These are phyloP conservation scores for Clitoria ternatea DNA, from an alignment of 306 rosid genomes.

Conservation along the genomic window DNA sequence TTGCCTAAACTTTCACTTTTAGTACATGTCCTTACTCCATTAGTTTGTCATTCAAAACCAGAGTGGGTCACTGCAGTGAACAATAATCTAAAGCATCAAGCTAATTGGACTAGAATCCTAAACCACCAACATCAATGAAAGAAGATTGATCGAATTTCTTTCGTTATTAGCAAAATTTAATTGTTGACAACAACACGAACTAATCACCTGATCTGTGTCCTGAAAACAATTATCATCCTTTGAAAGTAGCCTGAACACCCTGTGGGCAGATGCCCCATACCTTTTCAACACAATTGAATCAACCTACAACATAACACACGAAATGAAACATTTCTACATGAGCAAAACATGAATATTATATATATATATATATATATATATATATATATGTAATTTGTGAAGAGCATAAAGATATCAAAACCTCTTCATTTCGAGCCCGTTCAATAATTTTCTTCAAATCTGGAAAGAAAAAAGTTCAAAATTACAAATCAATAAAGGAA, in stretches of 20 bases:
- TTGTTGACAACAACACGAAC: not conserved
- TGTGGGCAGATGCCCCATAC: conserved; percentile 71
- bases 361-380: too few species aligned
- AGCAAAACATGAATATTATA: conserved; percentile 4
- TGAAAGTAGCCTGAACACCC: conserved; percentile 78
- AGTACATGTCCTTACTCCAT: not conserved
- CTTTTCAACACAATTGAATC: conserved; percentile 80
- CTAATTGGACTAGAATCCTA: conserved; percentile 3
- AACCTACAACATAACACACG: conserved; percentile 50
- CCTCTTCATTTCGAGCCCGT: conserved; percentile 78
- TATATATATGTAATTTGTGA: too few species aligned
- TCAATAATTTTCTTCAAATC: conserved; percentile 71
- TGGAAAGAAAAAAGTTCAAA: conserved; percentile 34
- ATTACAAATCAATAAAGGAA: conserved; percentile 11
- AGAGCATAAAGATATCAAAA: conserved; percentile 29
- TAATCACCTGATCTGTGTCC: conserved; percentile 84
- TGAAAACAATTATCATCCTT: conserved; percentile 43
- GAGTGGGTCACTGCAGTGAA: not conserved
- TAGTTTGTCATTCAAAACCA: conserved; percentile 3
- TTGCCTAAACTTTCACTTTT: conserved; percentile 3
- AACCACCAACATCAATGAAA: conserved; percentile 5
- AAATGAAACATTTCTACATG: conserved; percentile 25
- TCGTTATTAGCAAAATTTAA: not conserved
- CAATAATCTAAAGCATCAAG: not conserved
- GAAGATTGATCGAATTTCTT: too few species aligned